A percentile compares a stretch with the other conserved stretches of the same genome.
These are phyloP conservation scores for Pistacia atlantica DNA, from an alignment of 345 rosid genomes.

Conservation along the genomic window DNA sequence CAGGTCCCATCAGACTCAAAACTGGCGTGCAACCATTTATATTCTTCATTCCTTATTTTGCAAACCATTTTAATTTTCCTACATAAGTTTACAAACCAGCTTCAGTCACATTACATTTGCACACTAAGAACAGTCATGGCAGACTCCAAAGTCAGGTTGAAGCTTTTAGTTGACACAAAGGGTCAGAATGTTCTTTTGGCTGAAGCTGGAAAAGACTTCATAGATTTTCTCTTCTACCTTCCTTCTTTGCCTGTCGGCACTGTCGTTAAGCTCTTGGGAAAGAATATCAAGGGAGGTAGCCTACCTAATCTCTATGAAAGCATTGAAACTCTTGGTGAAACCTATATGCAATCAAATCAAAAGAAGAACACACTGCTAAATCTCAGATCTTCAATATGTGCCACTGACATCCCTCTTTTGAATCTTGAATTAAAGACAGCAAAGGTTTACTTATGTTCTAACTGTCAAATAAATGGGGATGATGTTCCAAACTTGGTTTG, in stretches of 20 bases:
- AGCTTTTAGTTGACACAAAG: slow-evolving; percentile 20
- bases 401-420: neutral
- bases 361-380: slow-evolving; percentile 6
- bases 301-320: neutral
- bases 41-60: too few species aligned
- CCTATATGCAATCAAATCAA: slow-evolving; percentile 18
- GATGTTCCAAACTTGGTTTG: neutral
- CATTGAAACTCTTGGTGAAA: neutral
- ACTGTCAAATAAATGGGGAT: neutral
- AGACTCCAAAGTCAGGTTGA: neutral
- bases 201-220: slow-evolving; percentile 35
- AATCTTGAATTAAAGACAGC: too few species aligned
- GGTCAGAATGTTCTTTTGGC: slow-evolving; percentile 23
- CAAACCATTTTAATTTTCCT: too few species aligned
- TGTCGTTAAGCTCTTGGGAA: slow-evolving; percentile 11
- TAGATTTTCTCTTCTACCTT: slow-evolving; percentile 35
- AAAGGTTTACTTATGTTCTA: neutral
- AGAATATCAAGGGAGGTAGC: slow-evolving; percentile 7
- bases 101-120: too few species aligned
- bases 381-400: neutral
- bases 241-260: slow-evolving; percentile 28
- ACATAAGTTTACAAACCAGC: too few species aligned
- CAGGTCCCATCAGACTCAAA: too few species aligned
- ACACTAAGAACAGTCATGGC: neutral
- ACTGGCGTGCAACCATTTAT: too few species aligned